Percentiles rank a stretch among this genome's conserved stretches.
Conservation (phyloP, 192 early-diverging fungal species). For the Linnemannia hyalina region DNA sequence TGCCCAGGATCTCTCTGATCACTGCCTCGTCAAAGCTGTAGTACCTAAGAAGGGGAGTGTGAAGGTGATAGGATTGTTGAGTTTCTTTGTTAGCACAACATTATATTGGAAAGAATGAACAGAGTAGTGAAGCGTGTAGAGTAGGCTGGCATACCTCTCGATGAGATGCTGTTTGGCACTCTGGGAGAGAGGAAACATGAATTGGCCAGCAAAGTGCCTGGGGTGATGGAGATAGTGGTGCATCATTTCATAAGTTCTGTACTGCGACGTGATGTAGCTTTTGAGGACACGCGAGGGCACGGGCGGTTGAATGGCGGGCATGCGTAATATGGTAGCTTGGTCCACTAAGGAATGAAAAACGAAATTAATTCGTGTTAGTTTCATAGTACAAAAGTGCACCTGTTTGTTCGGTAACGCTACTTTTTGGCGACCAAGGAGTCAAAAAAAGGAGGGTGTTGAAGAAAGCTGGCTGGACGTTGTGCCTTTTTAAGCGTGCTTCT, state of each 20-base stretch:
- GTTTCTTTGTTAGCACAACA: background rate
- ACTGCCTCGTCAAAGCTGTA: constrained; percentile 62
- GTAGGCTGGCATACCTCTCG: constrained; percentile 30
- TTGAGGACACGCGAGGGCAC: constrained; percentile 50
- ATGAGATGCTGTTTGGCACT: constrained; percentile 56
- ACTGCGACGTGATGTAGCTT: constrained; percentile 53
- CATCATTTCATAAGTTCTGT: constrained; percentile 55
- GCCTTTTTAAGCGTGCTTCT: background rate
- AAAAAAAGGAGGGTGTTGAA: background rate
- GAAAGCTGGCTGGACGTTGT: background rate
- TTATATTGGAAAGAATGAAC: background rate
- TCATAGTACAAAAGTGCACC: background rate
- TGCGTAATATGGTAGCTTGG: constrained; percentile 42
- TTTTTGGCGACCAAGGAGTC: background rate
- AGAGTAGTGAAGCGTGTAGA: too few species aligned
- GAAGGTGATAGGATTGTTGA: background rate
- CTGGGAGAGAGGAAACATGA: constrained; percentile 55
- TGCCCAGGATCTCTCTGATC: constrained; percentile 59
- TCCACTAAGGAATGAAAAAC: constrained; percentile 28
- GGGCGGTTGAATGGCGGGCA: constrained; percentile 40
- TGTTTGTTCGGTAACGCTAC: background rate
- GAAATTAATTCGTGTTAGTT: background rate
- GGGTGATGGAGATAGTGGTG: constrained; percentile 58
- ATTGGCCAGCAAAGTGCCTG: constrained; percentile 52
- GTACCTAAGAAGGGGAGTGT: constrained; percentile 31